A percentile compares a stretch with the other conserved stretches of the same genome.
These are phyloP conservation scores for Aurinia saxatilis DNA, from an alignment of 345 rosid species.

Conservation along the genomic window DNA sequence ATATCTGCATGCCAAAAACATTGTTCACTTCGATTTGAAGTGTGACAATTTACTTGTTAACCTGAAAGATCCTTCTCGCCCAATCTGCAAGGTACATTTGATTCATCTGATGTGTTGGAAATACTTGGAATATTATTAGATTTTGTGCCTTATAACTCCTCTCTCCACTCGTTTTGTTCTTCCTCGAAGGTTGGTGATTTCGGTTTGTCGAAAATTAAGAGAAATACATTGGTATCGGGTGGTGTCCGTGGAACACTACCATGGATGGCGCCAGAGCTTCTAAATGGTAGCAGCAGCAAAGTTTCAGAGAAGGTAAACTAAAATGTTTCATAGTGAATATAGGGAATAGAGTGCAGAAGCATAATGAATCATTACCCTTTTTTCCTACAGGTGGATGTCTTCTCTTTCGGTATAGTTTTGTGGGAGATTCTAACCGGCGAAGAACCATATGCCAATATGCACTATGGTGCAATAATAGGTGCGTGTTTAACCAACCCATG, in stretches of 20 bases:
- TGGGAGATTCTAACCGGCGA: constrained; percentile 93
- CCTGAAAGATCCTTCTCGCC: constrained; percentile 81
- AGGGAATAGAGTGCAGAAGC: neutral
- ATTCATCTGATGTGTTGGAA: too few relatives aligned
- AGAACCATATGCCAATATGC: constrained; percentile 85
- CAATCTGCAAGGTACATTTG: too few relatives aligned
- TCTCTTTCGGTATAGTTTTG: constrained; percentile 73
- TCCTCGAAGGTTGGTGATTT: constrained; percentile 86
- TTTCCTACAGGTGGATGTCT: constrained; percentile 56
- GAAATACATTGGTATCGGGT: constrained; percentile 79
- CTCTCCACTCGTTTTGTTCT: too few relatives aligned
- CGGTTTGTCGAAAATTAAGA: constrained; percentile 78
- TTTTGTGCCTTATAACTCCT: too few relatives aligned
- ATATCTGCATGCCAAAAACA: constrained; percentile 72
- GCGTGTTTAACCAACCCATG: neutral
- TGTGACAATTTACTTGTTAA: constrained; percentile 78
- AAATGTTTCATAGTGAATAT: neutral
- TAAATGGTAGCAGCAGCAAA: constrained; percentile 67
- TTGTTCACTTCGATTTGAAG: constrained; percentile 78
- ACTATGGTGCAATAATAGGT: constrained; percentile 87
- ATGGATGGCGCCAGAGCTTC: constrained; percentile 89
- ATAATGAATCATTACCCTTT: neutral
- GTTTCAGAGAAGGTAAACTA: constrained; percentile 72
- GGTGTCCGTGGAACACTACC: constrained; percentile 86
- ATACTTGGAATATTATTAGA: too few relatives aligned